Conservation (phyloP, 2,329 filamentous ascomycete genomes). For the Coniochaeta sp. region DNA sequence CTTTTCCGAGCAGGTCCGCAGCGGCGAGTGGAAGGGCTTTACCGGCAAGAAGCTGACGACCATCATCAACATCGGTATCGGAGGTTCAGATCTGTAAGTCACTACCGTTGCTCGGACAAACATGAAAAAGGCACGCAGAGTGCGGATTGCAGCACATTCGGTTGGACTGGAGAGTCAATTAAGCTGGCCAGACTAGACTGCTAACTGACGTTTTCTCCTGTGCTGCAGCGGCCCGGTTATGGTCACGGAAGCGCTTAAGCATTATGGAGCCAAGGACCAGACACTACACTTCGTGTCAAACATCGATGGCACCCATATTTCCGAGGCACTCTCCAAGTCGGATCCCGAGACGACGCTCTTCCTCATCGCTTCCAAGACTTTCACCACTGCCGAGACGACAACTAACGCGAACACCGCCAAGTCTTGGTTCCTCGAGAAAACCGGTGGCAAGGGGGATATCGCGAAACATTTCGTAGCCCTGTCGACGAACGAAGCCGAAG, state of each 20-base stretch:
- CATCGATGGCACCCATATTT: constrained; percentile 97
- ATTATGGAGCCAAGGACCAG: constrained; percentile 79
- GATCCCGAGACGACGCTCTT: constrained; percentile 98
- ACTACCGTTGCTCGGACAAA: constrained; percentile 42
- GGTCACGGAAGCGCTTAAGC: constrained; percentile 96
- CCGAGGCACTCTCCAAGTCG: constrained; percentile 80
- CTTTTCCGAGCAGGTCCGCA: constrained; percentile 91
- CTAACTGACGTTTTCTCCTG: constrained; percentile 32
- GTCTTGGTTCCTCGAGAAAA: constrained; percentile 87
- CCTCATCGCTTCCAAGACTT: constrained; percentile 97
- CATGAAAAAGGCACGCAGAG: too few relatives aligned
- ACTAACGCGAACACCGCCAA: constrained; percentile 98
- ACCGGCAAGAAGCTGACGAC: constrained; percentile 96
- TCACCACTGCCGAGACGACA: constrained; percentile 94
- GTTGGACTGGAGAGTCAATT: background rate
- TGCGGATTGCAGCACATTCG: too few relatives aligned
- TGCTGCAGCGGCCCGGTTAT: constrained; percentile 72
- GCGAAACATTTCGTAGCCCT: constrained; percentile 98
- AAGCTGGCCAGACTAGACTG: background rate
- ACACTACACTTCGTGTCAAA: constrained; percentile 98
- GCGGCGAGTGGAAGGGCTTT: constrained; percentile 93
- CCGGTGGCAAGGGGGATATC: constrained; percentile 70
- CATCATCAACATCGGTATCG: constrained; percentile 96
- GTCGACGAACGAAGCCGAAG: constrained; percentile 90
- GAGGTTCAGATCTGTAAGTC: constrained; percentile 78